A percentile compares a stretch with the other conserved stretches of the same genome.
These are phyloP conservation scores for Termitomyces sp. DNA, from an alignment of 768 basidiomycete species.

Conservation along the genomic window DNA sequence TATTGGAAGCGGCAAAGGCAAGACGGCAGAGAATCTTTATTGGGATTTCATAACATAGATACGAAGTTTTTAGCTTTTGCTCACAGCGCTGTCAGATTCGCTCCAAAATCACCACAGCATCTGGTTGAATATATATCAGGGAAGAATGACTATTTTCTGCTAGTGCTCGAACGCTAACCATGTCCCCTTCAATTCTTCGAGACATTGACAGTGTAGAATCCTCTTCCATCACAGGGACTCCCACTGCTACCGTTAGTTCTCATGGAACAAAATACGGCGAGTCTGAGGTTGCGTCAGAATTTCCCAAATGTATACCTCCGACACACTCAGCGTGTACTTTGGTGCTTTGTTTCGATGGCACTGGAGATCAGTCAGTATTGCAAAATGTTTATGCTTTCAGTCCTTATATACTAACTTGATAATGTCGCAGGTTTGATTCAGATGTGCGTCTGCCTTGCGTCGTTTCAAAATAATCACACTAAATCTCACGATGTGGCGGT, in stretches of 20 bases:
- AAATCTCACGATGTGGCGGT: not conserved
- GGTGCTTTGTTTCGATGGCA: slow-evolving; percentile 71
- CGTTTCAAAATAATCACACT: not conserved
- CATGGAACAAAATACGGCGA: not conserved
- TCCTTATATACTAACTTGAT: not conserved
- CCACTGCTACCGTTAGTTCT: not conserved
- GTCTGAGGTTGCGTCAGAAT: not conserved
- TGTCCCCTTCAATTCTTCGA: no score
- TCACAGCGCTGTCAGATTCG: no score
- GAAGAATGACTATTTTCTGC: no score
- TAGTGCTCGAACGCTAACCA: no score
- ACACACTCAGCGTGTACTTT: slow-evolving; percentile 40
- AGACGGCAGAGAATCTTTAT: no score
- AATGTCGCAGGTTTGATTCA: slow-evolving; percentile 29
- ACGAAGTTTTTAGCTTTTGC: no score
- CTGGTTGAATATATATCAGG: no score
- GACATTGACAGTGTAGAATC: no score
- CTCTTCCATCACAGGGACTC: not conserved
- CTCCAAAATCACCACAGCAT: no score
- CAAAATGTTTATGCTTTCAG: no score
- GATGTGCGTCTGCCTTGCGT: slow-evolving; percentile 25
- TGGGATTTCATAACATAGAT: no score
- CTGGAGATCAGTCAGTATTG: slow-evolving; percentile 37
- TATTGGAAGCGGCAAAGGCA: no score
- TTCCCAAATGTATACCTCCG: slow-evolving; percentile 22